Conservation (phyloP, 495 filamentous ascomycete genomes). For the Penicillium subrubescens region DNA sequence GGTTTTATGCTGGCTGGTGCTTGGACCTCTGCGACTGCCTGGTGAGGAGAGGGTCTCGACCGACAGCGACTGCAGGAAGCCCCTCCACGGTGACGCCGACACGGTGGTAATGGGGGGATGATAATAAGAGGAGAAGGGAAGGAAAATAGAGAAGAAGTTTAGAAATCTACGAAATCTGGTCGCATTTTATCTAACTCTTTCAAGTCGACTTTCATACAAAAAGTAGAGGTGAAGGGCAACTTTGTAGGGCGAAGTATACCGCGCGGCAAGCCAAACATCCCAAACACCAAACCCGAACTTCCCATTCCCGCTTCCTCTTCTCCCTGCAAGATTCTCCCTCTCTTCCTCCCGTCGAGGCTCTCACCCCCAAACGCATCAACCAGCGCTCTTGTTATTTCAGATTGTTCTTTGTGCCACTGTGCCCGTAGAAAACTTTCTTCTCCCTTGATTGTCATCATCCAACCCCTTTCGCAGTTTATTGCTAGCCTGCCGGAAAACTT, state of each 20-base stretch:
- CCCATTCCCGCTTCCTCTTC: constrained; percentile 27
- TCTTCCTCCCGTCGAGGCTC: constrained; percentile 20
- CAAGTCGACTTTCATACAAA: not conserved
- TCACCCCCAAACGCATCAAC: constrained; percentile 11
- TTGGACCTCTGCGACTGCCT: constrained; percentile 4
- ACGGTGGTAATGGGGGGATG: not conserved
- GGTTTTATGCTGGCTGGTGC: constrained; percentile 3
- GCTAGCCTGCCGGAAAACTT: constrained; percentile 20
- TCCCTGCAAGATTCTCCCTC: constrained; percentile 32
- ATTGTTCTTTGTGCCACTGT: constrained; percentile 3
- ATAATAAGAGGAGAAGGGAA: not conserved
- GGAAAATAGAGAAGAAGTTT: not conserved
- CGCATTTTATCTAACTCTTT: not conserved
- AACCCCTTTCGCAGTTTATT: constrained; percentile 1
- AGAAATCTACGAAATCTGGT: not conserved
- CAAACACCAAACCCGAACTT: constrained; percentile 35
- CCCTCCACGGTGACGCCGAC: constrained; percentile 17
- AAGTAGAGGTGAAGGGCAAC: not conserved
- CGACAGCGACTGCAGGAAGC: constrained; percentile 17
- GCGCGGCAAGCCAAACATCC: constrained; percentile 27
- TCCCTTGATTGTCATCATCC: constrained; percentile 17
- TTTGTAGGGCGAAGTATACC: constrained; percentile 24
- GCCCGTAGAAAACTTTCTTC: not conserved
- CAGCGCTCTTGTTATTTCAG: constrained; percentile 1
- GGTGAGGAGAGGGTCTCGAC: constrained; percentile 15